These are phyloP conservation scores for Hericium rajendrae DNA, from an alignment of 768 basidiomycete species.

Conservation along the genomic window DNA sequence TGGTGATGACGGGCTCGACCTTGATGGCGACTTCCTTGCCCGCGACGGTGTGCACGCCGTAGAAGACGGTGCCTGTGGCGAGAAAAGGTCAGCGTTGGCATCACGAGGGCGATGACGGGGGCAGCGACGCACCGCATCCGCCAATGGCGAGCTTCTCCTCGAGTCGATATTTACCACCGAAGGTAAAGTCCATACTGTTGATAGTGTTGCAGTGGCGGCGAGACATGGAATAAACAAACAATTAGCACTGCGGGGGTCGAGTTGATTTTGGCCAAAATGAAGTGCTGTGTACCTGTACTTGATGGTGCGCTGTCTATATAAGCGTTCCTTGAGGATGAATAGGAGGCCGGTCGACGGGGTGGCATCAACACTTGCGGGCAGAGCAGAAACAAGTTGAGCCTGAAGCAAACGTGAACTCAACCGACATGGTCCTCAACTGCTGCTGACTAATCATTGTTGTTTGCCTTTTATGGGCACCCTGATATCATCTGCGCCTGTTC, in stretches of 20 bases:
- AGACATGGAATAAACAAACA: background rate
- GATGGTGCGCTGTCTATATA: too few species aligned
- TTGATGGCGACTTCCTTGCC: slow-evolving; percentile 83
- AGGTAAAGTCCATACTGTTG: slow-evolving; percentile 30
- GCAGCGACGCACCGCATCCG: slow-evolving; percentile 51
- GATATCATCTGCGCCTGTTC: too few species aligned
- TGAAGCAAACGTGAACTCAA: too few species aligned
- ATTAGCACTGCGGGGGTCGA: background rate
- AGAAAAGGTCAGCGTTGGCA: background rate
- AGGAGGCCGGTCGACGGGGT: too few species aligned
- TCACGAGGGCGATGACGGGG: background rate
- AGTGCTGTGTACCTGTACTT: too few species aligned
- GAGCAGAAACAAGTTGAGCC: too few species aligned
- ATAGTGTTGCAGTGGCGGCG: background rate
- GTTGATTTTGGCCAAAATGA: background rate
- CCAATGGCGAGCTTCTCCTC: slow-evolving; percentile 77
- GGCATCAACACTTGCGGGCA: too few species aligned
- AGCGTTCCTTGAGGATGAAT: too few species aligned
- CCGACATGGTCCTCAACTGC: too few species aligned
- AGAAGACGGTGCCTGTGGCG: slow-evolving; percentile 57
- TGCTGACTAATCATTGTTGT: too few species aligned
- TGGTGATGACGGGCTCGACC: slow-evolving; percentile 54
- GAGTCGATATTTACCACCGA: slow-evolving; percentile 70
- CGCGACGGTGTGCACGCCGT: slow-evolving; percentile 71
- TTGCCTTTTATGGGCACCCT: too few species aligned